A percentile compares a stretch with the other conserved stretches of the same genome.
Evolutionary conservation across 768 basidiomycete genomes (phyloP).

Genomic region (Rubroboletus pulcherrimus): DNA sequence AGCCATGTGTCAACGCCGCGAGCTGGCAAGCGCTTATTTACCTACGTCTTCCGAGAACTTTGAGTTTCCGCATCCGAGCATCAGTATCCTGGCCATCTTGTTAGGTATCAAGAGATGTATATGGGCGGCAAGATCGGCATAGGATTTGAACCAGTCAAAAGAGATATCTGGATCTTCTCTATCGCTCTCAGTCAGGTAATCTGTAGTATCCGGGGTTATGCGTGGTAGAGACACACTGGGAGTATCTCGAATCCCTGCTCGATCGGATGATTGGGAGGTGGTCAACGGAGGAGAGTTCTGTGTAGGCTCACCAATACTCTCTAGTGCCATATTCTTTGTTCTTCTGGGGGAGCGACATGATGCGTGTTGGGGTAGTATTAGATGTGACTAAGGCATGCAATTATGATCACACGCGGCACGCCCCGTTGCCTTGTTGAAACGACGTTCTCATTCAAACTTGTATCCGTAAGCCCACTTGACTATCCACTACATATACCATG

Average conservation of each 20-base stretch:
- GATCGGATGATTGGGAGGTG: not conserved
- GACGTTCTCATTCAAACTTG: not conserved
- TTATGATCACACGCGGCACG: constrained; percentile 10
- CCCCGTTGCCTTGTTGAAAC: not conserved
- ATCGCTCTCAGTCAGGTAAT: constrained; percentile 6
- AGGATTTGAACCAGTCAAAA: constrained; percentile 89
- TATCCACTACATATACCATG: constrained; percentile 18
- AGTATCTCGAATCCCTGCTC: constrained; percentile 65
- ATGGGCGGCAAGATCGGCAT: constrained; percentile 61
- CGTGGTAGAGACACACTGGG: constrained; percentile 42
- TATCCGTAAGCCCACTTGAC: constrained; percentile 21
- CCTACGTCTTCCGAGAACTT: constrained; percentile 71
- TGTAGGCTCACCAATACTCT: constrained; percentile 57
- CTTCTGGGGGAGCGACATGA: constrained; percentile 47
- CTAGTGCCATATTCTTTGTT: constrained; percentile 69
- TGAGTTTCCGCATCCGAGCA: constrained; percentile 86
- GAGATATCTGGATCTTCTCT: constrained; percentile 58
- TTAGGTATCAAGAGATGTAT: constrained; percentile 61
- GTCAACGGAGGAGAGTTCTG: not conserved
- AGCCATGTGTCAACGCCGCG: constrained; percentile 3
- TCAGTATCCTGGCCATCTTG: constrained; percentile 58
- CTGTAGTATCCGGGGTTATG: not conserved
- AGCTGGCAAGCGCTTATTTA: not conserved
- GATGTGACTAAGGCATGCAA: not conserved
- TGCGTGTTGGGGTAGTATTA: not conserved